phyloP scores from a whole-genome alignment of 2,329 filamentous ascomycete genomes.

The Venturia nashicola region DNA sequence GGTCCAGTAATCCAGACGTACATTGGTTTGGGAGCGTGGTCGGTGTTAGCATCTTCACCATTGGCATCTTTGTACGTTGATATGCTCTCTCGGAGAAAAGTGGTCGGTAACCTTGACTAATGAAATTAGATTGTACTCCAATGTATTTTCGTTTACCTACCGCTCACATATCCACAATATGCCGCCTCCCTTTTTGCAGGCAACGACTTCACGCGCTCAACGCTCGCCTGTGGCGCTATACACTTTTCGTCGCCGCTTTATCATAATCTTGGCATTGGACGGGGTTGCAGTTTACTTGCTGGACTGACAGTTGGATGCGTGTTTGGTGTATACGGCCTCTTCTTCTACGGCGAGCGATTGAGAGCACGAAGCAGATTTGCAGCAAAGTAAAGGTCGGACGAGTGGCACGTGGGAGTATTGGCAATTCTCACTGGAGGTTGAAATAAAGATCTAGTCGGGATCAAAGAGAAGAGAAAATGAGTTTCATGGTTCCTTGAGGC shows the following conservation, averaged over 20 bases:
- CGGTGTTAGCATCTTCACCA: constrained; percentile 44
- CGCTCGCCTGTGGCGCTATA: constrained; percentile 47
- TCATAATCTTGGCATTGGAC: constrained; percentile 44
- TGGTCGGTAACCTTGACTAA: too few species aligned
- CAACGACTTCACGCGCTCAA: constrained; percentile 19
- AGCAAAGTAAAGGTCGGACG: constrained; percentile 17
- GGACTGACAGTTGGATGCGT: constrained; percentile 29
- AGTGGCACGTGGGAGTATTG: too few species aligned
- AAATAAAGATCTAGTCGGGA: not conserved
- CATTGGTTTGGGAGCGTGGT: constrained; percentile 45
- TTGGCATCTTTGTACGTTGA: constrained; percentile 29
- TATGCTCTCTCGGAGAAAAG: too few species aligned
- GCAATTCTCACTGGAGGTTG: not conserved
- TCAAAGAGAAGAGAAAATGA: not conserved
- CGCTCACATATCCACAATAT: constrained; percentile 43
- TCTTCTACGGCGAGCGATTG: constrained; percentile 42
- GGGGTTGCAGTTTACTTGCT: constrained; percentile 44
- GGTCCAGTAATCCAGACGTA: constrained; percentile 39
- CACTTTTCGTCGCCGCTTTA: constrained; percentile 50
- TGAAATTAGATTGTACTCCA: constrained; percentile 36
- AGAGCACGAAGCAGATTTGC: constrained; percentile 48
- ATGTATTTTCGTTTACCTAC: constrained; percentile 49
- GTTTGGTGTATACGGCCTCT: constrained; percentile 48
- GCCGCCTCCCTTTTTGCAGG: constrained; percentile 12
- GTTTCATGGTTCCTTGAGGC: not conserved